Conservation (phyloP, 305 asterid genomes). For the Caryopteris hybrid region DNA sequence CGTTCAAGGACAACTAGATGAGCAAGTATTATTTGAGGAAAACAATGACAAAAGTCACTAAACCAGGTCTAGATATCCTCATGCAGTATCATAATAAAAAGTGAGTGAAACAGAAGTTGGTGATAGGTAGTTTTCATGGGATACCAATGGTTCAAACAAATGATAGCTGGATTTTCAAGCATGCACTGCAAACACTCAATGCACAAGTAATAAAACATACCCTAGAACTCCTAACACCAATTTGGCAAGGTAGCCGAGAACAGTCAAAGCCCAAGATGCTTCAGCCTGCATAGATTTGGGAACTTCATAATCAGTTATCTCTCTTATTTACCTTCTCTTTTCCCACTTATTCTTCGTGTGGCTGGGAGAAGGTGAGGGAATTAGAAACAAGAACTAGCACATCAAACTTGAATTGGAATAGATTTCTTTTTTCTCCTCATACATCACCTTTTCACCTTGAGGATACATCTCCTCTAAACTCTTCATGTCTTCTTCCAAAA, state of each 20-base stretch:
- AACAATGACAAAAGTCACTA: neutral
- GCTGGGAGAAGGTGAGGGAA: neutral
- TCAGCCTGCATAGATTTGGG: conserved; percentile 69
- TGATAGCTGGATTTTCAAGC: neutral
- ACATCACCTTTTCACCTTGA: conserved; percentile 95
- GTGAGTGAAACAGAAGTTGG: neutral
- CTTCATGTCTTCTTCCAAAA: conserved; percentile 90
- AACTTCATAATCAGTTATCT: conserved; percentile 11
- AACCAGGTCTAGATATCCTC: neutral
- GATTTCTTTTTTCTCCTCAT: conserved; percentile 12
- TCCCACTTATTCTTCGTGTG: neutral
- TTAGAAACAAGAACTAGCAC: neutral
- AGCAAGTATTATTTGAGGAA: neutral
- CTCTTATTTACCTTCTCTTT: conserved; percentile 4
- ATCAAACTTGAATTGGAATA: conserved; percentile 1
- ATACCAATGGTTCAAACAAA: neutral
- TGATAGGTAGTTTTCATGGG: neutral
- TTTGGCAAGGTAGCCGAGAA: conserved; percentile 91
- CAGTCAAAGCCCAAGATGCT: conserved; percentile 96
- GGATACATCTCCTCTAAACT: conserved; percentile 99
- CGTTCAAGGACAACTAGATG: neutral
- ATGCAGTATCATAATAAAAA: neutral
- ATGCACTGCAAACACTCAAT: neutral
- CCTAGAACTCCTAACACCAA: conserved; percentile 85
- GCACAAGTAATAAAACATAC: conserved; percentile 36